Base-by-base conservation (phyloP, 495 filamentous ascomycete genomes). In the Annulohypoxylon stygium region DNA sequence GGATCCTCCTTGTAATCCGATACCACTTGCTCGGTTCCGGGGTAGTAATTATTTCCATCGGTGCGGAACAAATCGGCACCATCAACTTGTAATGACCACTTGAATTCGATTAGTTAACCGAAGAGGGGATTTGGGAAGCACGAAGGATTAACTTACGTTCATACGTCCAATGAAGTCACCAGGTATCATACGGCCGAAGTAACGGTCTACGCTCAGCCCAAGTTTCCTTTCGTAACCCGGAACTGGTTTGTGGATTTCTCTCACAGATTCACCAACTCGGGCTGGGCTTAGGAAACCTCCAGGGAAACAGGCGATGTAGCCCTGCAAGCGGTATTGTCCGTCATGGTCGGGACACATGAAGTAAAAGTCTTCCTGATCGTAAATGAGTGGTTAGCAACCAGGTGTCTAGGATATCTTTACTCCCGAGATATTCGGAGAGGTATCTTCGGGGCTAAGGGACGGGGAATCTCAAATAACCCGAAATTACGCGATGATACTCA, bases 151-250 rank as follows among this genome's bases (percentile, higher is more conserved):
- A 3, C 76, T 67, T 67, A 82, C 78, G 70, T 90, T 90, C 33
- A 75, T 72, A 41, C 89, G 80, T 64, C 77, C 73, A 10, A 90
- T 85, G 11, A 83, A 80, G 59, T 83, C 83, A 6, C 87, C 88
- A 2, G 83, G 80, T 34, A 80, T 78, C 34, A 91, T 73, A 2
- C 78, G 77, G 5, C 82, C 81, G 69, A 94, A 93, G 79, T 91
- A 93, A 9, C 88, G 83, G 73, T 93, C 90, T 86, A 93, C 91
- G 61, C 88, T 90, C 45, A 83, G 85, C 61, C 88, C 87, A 0
- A 93, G 78, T 70, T 90, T 92, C 47, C 84, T 84, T 18, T 75
- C 68, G 75, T 92, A 93, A 1, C 87, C 86, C 0, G 90, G 90
- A 0, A 90, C 87, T 0, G 88, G 88, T 0, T 67, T 76, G 74